Conservation (phyloP, 257 asterid genomes). For the Prunella vulgaris region DNA sequence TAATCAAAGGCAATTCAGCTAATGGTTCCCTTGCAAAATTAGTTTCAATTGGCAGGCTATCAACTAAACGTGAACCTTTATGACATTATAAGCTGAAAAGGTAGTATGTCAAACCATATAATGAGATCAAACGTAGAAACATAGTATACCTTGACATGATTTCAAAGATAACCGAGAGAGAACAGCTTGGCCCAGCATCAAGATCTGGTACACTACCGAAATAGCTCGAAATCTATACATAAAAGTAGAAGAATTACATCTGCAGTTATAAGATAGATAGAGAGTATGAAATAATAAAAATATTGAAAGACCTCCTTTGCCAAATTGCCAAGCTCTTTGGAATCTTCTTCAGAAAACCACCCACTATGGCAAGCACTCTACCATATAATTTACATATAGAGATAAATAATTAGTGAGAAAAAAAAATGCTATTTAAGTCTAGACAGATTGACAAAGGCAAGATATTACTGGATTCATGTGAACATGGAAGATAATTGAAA, state of each 20-base stretch:
- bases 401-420: conserved; percentile 10
- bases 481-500: conserved; percentile 10
- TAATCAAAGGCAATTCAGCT: conserved; percentile 13
- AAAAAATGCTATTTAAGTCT: not conserved
- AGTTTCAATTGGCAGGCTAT: conserved; percentile 13
- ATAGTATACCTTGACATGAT: conserved; percentile 64
- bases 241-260: conserved; percentile 7
- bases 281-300: not conserved
- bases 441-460: conserved; percentile 14
- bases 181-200: conserved; percentile 42
- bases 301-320: conserved; percentile 47
- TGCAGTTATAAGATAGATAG: not conserved
- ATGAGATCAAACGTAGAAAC: not conserved
- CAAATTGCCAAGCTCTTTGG: conserved; percentile 53
- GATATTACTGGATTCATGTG: conserved; percentile 7
- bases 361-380: conserved; percentile 74
- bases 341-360: conserved; percentile 70
- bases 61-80: conserved; percentile 2
- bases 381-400: conserved; percentile 25
- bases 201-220: conserved; percentile 48
- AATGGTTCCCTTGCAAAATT: conserved; percentile 8
- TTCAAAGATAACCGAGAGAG: conserved; percentile 43
- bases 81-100: conserved; percentile 17
- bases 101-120: conserved; percentile 6
- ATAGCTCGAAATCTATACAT: conserved; percentile 40